phyloP scores from a whole-genome alignment of 2,329 filamentous ascomycete species.

The Penicillium olsonii region DNA sequence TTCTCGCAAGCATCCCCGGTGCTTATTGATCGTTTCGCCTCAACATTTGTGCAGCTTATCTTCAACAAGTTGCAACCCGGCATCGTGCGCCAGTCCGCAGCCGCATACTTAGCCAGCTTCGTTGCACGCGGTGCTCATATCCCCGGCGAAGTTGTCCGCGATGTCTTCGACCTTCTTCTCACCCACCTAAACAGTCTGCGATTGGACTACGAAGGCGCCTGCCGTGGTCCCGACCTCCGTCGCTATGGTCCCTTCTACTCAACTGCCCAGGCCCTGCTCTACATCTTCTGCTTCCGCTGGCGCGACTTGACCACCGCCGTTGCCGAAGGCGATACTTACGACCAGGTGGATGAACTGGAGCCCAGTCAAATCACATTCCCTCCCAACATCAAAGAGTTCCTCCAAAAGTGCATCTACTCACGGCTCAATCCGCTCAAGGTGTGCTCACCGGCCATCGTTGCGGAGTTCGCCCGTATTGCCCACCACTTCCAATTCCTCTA shows the following conservation, averaged over 20 bases:
- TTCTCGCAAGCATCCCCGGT: slow-evolving; percentile 80
- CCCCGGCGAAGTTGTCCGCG: slow-evolving; percentile 71
- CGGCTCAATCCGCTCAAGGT: slow-evolving; percentile 94
- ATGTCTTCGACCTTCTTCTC: slow-evolving; percentile 78
- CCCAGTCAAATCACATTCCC: slow-evolving; percentile 77
- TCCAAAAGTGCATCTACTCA: slow-evolving; percentile 78
- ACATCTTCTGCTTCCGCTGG: slow-evolving; percentile 98
- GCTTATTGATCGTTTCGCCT: slow-evolving; percentile 80
- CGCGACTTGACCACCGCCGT: slow-evolving; percentile 73
- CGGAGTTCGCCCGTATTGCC: slow-evolving; percentile 86
- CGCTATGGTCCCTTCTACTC: slow-evolving; percentile 85
- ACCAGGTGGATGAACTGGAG: slow-evolving; percentile 56
- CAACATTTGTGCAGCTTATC: slow-evolving; percentile 71
- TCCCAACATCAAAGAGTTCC: slow-evolving; percentile 69
- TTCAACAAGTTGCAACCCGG: slow-evolving; percentile 70
- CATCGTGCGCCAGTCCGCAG: slow-evolving; percentile 77
- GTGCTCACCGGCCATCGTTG: slow-evolving; percentile 85
- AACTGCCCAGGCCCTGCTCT: slow-evolving; percentile 83
- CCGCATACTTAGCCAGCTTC: slow-evolving; percentile 91
- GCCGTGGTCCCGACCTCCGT: slow-evolving; percentile 80
- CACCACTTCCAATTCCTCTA: slow-evolving; percentile 87
- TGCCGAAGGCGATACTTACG: slow-evolving; percentile 55
- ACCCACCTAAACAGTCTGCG: slow-evolving; percentile 75
- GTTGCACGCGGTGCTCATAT: slow-evolving; percentile 87
- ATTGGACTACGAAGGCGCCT: slow-evolving; percentile 69